Base-by-base conservation (phyloP, 345 rosid genomes). In the Rubroshorea leprosula region DNA sequence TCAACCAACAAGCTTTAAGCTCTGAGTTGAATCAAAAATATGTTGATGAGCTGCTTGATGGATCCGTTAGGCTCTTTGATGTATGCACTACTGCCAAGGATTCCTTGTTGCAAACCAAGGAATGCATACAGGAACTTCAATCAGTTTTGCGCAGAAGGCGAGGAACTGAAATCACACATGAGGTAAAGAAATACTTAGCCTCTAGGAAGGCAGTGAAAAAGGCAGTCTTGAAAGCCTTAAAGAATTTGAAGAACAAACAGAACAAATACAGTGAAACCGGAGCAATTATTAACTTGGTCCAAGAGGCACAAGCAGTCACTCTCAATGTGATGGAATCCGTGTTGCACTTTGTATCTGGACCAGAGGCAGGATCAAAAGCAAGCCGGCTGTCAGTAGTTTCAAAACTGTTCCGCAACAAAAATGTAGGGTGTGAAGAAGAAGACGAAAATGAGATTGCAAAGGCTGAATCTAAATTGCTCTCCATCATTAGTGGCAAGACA, bases 11-110 rank as follows among this genome's bases (percentile, higher is more conserved):
- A 3, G 41, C 44, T 45, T 39, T 80, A 3, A 24, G 69, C 55
- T 71, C 76, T 43, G 70, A 71, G 18, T 57, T 71, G 23, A n/a
- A 50, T 0, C n/a, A 5, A 13, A 54, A 45, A 23, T 21, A 0
- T 6, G 63, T 70, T 1, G 76, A 75, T 21, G 65, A 65, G 60
- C 43, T 71, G 23, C 41, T 77, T 54, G 67, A 74, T 49, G 73
- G 69, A 60, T 73, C 85, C 23, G 70, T 77, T n/a, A 23, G 39
- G 39, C 31, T 80, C 66, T 54, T 77, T 50, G 82, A 74, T 46
- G 43, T 70, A 2, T 77, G 78, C 19, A 59, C 53, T 25, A 44
- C 25, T 0, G 18, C 71, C 45, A 64, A 61, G 44, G 78, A 66
- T 65, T 71, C 66, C n/a, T 62, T 73, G 47, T 19, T 62, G 47